Evolutionary conservation across 2,329 filamentous ascomycete species (phyloP).

Genomic region (Colletotrichum cuscutae): DNA sequence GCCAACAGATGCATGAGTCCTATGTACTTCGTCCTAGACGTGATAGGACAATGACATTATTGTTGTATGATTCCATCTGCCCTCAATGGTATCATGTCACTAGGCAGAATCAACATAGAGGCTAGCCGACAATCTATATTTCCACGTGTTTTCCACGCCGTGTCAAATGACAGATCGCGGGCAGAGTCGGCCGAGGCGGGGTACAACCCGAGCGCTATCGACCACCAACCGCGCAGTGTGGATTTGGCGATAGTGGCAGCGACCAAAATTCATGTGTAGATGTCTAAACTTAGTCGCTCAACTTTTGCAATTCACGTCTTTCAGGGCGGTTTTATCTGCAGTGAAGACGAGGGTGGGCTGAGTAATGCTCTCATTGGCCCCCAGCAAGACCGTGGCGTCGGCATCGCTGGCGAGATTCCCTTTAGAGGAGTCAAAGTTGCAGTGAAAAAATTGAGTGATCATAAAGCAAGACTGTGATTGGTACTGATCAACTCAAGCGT

Average conservation of each 20-base stretch:
- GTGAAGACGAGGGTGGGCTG: not conserved
- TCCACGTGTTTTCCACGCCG: no score
- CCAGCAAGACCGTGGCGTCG: not conserved
- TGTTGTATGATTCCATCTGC: no score
- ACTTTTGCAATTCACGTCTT: not conserved
- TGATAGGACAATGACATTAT: no score
- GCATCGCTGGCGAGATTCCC: not conserved
- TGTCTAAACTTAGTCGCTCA: not conserved
- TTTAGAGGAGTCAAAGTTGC: not conserved
- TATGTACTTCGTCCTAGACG: rapidly evolving
- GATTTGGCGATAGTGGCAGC: not conserved
- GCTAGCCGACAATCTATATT: no score
- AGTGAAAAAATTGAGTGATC: not conserved
- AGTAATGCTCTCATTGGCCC: not conserved
- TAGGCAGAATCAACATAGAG: no score
- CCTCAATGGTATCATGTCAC: no score
- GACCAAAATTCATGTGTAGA: not conserved
- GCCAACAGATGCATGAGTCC: no score
- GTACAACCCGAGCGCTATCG: not conserved
- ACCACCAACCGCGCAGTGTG: not conserved
- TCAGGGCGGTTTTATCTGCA: not conserved
- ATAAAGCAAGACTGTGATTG: not conserved
- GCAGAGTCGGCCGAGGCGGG: not conserved
- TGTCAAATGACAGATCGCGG: no score
- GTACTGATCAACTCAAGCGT: no score